phyloP scores from a whole-genome alignment of 768 basidiomycete genomes.

The Lepiota venenata region DNA sequence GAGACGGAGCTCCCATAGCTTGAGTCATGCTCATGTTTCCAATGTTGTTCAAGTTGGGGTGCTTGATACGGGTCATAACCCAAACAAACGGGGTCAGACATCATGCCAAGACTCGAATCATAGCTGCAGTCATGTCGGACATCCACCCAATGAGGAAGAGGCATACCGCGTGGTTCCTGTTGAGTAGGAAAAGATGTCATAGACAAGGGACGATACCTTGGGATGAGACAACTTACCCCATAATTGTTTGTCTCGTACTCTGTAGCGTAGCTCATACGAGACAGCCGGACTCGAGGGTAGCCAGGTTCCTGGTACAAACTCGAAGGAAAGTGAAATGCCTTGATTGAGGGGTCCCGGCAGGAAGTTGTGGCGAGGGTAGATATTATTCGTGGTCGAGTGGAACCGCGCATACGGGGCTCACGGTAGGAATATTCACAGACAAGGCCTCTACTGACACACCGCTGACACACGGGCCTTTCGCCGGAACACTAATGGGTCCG shows the following conservation, averaged over 20 bases:
- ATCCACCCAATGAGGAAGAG: conserved; percentile 4
- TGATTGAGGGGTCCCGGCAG: background rate
- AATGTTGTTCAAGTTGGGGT: background rate
- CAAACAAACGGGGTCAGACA: background rate
- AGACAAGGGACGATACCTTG: background rate
- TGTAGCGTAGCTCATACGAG: background rate
- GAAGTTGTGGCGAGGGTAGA: background rate
- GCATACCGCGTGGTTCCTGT: background rate
- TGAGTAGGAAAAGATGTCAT: background rate
- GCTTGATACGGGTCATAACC: conserved; percentile 6
- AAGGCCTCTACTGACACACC: conserved; percentile 47
- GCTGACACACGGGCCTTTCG: conserved; percentile 48
- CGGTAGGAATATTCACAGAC: conserved; percentile 46
- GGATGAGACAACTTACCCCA: conserved; percentile 7
- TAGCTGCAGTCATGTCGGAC: background rate
- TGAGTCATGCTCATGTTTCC: background rate
- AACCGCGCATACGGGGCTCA: conserved; percentile 31
- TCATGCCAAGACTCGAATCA: background rate
- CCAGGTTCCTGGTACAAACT: background rate
- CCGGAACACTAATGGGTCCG: conserved; percentile 46
- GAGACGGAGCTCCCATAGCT: background rate
- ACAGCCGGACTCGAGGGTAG: background rate
- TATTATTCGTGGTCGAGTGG: conserved; percentile 24
- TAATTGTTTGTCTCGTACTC: background rate
- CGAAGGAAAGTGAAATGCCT: background rate